phyloP scores from a whole-genome alignment of 805 yeast genomes.

The Pichia nanzhaoensis region DNA sequence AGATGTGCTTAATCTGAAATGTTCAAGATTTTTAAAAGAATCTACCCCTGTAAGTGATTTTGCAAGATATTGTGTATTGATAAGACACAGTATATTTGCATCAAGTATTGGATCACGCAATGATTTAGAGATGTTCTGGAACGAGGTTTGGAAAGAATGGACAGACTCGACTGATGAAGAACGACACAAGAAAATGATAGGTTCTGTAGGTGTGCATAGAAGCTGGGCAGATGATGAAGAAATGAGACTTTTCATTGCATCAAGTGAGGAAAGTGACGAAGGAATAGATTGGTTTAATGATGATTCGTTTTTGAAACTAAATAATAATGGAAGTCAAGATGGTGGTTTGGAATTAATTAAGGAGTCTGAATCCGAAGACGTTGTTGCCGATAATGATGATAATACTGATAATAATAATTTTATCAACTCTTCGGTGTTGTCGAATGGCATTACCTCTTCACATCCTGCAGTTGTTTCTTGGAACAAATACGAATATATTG shows the following conservation, averaged over 20 bases:
- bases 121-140: slow-evolving; percentile 23
- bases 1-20: slow-evolving; percentile 3
- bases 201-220: slow-evolving; percentile 11
- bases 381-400: not conserved
- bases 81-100: slow-evolving; percentile 16
- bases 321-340: not conserved
- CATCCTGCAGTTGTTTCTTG: too few species aligned
- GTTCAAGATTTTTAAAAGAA: slow-evolving; percentile 17
- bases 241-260: slow-evolving; percentile 18
- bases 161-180: slow-evolving; percentile 14
- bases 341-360: slow-evolving; percentile 10
- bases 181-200: slow-evolving; percentile 13
- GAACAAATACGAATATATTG: too few species aligned
- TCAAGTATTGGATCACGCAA: slow-evolving; percentile 18
- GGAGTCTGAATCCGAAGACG: slow-evolving; percentile 12
- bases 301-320: not conserved
- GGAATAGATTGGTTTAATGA: slow-evolving; percentile 9
- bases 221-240: slow-evolving; percentile 24
- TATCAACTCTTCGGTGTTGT: not conserved
- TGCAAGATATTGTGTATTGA: slow-evolving; percentile 23
- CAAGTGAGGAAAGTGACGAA: slow-evolving; percentile 14
- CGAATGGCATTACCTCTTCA: too few species aligned
- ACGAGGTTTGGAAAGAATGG: slow-evolving; percentile 23
- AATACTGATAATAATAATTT: not conserved
- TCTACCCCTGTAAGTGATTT: slow-evolving; percentile 25